Conservation (phyloP, 1,139 yeast species). For the Suhomyces chickasaworum region DNA sequence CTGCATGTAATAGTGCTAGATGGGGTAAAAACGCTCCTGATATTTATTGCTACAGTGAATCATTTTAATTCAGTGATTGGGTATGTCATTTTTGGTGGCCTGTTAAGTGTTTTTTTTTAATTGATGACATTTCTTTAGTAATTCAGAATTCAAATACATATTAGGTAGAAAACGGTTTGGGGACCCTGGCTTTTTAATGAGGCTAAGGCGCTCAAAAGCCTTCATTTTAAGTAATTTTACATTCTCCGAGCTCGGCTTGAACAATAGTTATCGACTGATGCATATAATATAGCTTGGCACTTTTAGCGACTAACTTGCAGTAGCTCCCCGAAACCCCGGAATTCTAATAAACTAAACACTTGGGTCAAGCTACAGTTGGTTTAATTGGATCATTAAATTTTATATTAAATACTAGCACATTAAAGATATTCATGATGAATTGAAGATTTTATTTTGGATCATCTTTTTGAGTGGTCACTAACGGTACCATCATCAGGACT, state of each 20-base stretch:
- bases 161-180: neutral
- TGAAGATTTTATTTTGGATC: slow-evolving; percentile 2
- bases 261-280: neutral
- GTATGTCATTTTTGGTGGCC: neutral
- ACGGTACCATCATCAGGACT: slow-evolving; percentile 25
- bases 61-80: slow-evolving; percentile 20
- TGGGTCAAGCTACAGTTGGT: neutral
- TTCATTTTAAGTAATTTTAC: neutral
- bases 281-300: neutral
- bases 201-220: neutral
- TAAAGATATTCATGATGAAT: neutral
- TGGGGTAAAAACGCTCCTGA: slow-evolving; percentile 32
- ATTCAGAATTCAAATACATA: no score
- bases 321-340: neutral
- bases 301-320: no score
- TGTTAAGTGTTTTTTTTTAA: neutral
- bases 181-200: neutral
- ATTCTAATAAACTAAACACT: neutral
- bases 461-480: slow-evolving; percentile 24
- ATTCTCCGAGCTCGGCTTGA: neutral
- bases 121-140: no score
- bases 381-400: neutral
- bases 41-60: slow-evolving; percentile 39
- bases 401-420: slow-evolving; percentile 1
- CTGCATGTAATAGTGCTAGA: slow-evolving; percentile 31